Evolutionary conservation across 495 filamentous ascomycete species (phyloP).

Genomic region (Amphirosellinia nigrospora): DNA sequence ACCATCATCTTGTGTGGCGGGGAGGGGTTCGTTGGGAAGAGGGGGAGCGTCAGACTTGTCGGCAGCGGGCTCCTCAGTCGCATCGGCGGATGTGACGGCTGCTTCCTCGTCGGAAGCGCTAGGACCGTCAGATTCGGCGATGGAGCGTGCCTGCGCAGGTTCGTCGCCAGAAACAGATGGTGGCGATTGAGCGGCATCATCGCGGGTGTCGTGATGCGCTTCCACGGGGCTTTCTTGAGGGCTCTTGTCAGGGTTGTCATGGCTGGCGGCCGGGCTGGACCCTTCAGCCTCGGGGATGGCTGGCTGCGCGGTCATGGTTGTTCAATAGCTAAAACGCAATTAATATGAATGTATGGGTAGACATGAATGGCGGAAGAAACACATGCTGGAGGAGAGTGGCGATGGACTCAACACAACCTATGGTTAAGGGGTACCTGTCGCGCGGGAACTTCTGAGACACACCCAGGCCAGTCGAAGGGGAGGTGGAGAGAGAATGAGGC

Average conservation of each 20-base stretch:
- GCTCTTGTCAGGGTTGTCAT: background rate
- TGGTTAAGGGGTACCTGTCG: background rate
- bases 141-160: conserved; percentile 5
- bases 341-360: conserved; percentile 5
- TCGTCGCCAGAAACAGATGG: conserved; percentile 4
- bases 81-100: conserved; percentile 23
- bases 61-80: conserved; percentile 1
- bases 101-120: conserved; percentile 41
- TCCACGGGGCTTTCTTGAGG: background rate
- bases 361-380: background rate
- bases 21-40: conserved; percentile 46
- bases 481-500: conserved; percentile 23
- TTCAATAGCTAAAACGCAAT: conserved; percentile 7
- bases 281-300: conserved; percentile 2
- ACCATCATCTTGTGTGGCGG: conserved; percentile 70
- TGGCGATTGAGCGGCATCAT: conserved; percentile 16
- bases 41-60: conserved; percentile 44
- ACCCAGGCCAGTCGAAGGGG: conserved; percentile 9
- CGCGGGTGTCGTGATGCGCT: background rate
- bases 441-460: conserved; percentile 24
- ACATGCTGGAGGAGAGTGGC: conserved; percentile 21
- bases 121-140: conserved; percentile 18
- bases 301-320: conserved; percentile 4
- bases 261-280: conserved; percentile 1
- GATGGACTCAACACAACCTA: conserved; percentile 7